Evolutionary conservation across 371 early-diverging fungal species (phyloP).

Genomic region (Coemansia linderi): DNA sequence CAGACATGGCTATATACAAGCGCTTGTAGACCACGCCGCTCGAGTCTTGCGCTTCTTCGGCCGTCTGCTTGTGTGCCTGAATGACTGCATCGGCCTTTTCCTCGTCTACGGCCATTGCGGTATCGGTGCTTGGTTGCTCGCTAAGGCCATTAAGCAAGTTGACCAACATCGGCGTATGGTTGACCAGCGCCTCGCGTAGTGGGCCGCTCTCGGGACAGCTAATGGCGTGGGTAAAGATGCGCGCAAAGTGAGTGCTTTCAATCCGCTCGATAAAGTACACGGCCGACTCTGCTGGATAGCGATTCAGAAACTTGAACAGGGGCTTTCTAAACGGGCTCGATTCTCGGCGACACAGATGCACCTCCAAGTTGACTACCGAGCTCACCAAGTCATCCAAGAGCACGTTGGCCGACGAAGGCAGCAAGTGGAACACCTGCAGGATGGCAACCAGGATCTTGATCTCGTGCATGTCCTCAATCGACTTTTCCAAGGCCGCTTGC

Average conservation of each 20-base stretch:
- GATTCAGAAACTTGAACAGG: conserved; percentile 85
- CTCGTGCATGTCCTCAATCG: conserved; percentile 86
- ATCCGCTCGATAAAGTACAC: conserved; percentile 83
- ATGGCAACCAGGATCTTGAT: conserved; percentile 93
- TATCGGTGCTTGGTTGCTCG: conserved; percentile 5
- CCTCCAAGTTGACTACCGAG: conserved; percentile 82
- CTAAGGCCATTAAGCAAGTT: conserved; percentile 29
- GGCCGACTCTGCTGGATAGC: conserved; percentile 82
- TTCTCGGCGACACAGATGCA: conserved; percentile 71
- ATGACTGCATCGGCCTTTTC: neutral
- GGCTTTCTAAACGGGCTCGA: conserved; percentile 94
- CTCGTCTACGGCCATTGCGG: conserved; percentile 17
- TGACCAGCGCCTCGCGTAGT: conserved; percentile 47
- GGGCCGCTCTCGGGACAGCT: conserved; percentile 36
- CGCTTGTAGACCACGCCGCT: conserved; percentile 17
- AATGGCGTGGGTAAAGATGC: conserved; percentile 68
- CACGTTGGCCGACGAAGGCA: conserved; percentile 90
- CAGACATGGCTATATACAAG: conserved; percentile 36
- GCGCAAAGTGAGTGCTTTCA: conserved; percentile 58
- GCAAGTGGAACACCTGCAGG: conserved; percentile 86
- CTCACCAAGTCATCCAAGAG: conserved; percentile 90
- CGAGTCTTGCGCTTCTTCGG: neutral
- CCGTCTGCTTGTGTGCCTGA: neutral
- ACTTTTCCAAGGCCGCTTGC: conserved; percentile 76
- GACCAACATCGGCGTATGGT: conserved; percentile 36